Conservation (phyloP, 805 yeast species). For the Pichia manshurica region DNA sequence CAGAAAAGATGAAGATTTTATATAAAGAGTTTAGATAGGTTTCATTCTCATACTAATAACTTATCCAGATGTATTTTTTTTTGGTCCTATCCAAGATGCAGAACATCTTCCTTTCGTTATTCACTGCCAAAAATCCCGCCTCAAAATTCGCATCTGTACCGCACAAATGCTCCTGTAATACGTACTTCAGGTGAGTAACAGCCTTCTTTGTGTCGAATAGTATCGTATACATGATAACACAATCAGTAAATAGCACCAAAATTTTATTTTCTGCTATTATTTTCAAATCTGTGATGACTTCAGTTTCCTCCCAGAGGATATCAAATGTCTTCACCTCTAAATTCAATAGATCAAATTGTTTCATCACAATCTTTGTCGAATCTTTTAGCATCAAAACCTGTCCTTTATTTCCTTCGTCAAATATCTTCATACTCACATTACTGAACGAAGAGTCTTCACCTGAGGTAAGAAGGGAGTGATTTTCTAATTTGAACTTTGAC, state of each 20-base stretch:
- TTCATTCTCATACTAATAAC: neutral
- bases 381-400: neutral
- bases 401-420: neutral
- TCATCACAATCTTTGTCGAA: neutral
- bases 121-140: constrained; percentile 34
- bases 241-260: neutral
- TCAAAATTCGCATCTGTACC: constrained; percentile 13
- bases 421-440: neutral
- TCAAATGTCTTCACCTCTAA: neutral
- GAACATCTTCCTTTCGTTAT: constrained; percentile 28
- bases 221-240: neutral
- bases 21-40: constrained; percentile 1
- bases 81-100: constrained; percentile 37
- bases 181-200: neutral
- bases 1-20: constrained; percentile 6
- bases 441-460: neutral
- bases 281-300: neutral
- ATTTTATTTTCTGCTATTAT: neutral
- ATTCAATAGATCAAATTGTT: neutral
- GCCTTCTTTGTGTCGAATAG: neutral
- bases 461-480: neutral
- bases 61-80: constrained; percentile 30
- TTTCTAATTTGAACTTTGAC: constrained; percentile 1
- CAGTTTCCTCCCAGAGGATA: neutral
- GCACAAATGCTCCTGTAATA: neutral